These are phyloP conservation scores for Saposhnikovia divaricata DNA, from an alignment of 129 eudicot genomes.

Conservation along the genomic window DNA sequence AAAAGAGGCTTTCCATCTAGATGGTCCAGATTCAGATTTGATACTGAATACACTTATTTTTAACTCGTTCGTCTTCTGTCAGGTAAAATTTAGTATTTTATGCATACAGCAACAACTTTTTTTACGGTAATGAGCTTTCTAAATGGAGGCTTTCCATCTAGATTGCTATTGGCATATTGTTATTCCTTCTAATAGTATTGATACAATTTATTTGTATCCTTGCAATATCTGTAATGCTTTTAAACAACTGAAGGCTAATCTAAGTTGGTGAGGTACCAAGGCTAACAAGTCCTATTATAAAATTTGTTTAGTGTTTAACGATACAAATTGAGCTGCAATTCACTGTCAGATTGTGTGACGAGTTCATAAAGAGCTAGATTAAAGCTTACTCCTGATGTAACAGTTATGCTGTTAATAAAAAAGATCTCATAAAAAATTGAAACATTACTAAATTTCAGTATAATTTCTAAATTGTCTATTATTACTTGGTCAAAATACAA, in stretches of 20 bases:
- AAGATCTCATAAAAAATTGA: not conserved
- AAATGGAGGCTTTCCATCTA: too few relatives aligned
- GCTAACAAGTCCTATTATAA: not conserved
- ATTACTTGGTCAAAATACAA: not conserved
- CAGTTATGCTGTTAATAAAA: not conserved
- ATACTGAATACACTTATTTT: constrained; percentile 79
- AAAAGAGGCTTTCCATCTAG: constrained; percentile 44
- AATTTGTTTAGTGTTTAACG: not conserved
- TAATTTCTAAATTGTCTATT: not conserved
- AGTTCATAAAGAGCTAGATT: not conserved
- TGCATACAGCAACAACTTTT: not conserved
- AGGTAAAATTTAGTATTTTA: constrained; percentile 35
- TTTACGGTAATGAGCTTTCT: too few relatives aligned
- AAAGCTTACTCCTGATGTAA: not conserved
- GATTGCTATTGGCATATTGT: not conserved
- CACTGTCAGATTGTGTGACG: not conserved
- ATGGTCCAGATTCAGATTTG: constrained; percentile 52
- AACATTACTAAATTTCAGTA: not conserved
- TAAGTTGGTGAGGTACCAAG: not conserved
- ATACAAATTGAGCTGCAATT: not conserved
- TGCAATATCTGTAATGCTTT: not conserved
- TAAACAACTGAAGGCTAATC: not conserved
- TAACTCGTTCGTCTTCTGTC: constrained; percentile 87
- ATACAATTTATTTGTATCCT: not conserved
- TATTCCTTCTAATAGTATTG: not conserved